Conservation (phyloP, 2,329 filamentous ascomycete genomes). For the Xylaria sp. region DNA sequence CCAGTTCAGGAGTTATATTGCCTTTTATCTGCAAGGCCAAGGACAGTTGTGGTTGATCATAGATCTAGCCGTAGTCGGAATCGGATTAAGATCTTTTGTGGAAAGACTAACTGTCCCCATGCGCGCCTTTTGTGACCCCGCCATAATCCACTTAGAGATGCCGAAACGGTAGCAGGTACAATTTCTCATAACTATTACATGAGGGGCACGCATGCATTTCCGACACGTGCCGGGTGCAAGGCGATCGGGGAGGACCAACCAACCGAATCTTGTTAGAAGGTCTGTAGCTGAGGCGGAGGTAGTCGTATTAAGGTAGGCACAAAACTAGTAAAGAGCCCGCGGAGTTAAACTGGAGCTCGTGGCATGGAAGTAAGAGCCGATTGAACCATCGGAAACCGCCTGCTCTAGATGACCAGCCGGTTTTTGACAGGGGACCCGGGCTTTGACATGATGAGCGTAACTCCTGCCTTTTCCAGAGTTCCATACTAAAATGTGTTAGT, state of each 20-base stretch:
- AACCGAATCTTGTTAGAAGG: constrained; percentile 10
- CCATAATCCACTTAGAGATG: constrained; percentile 16
- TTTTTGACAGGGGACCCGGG: neutral
- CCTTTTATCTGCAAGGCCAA: constrained; percentile 1
- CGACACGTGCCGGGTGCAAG: constrained; percentile 9
- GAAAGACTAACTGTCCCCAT: constrained; percentile 19
- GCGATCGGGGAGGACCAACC: constrained; percentile 20
- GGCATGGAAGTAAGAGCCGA: neutral
- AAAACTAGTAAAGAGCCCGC: constrained; percentile 3
- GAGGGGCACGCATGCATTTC: constrained; percentile 17
- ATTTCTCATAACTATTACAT: constrained; percentile 35
- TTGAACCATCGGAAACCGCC: constrained; percentile 15
- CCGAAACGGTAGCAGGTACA: constrained; percentile 2
- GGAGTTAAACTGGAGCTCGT: constrained; percentile 11
- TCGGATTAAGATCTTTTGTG: constrained; percentile 5
- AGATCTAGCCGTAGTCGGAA: constrained; percentile 28
- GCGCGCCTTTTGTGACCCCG: constrained; percentile 6
- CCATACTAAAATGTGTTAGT: constrained; percentile 18
- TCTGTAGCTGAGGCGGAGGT: constrained; percentile 21
- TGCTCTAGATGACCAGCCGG: neutral
- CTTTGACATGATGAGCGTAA: neutral
- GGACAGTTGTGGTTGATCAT: constrained; percentile 9
- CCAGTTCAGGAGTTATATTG: neutral
- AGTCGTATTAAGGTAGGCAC: constrained; percentile 6
- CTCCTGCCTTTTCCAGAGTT: neutral